Conservation (phyloP, 805 yeast genomes). For the Starmera pachycereana region DNA sequence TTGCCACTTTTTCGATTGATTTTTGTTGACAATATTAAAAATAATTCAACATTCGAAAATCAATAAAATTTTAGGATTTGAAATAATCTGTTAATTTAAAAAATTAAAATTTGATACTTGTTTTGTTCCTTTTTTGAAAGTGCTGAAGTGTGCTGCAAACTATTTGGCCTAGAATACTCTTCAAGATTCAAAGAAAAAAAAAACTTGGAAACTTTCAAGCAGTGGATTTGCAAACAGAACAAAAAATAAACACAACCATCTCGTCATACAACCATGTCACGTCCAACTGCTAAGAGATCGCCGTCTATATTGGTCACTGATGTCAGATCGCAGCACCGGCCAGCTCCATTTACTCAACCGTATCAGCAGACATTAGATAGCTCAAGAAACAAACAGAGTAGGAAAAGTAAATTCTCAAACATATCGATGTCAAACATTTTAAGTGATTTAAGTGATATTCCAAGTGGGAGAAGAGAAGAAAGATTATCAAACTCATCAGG, state of each 20-base stretch:
- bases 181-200: too few relatives aligned
- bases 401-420: slow-evolving; percentile 46
- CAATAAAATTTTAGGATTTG: too few relatives aligned
- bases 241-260: neutral
- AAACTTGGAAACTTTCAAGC: too few relatives aligned
- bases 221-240: too few relatives aligned
- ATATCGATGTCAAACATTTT: slow-evolving; percentile 75
- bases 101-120: too few relatives aligned
- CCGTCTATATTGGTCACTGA: slow-evolving; percentile 94
- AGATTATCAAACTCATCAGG: slow-evolving; percentile 25
- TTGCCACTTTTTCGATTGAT: too few relatives aligned
- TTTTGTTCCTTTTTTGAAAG: too few relatives aligned
- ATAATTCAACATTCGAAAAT: too few relatives aligned
- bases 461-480: slow-evolving; percentile 51
- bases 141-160: too few relatives aligned
- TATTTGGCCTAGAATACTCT: too few relatives aligned
- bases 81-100: too few relatives aligned
- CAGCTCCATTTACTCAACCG: slow-evolving; percentile 71
- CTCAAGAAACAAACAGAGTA: slow-evolving; percentile 11
- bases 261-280: slow-evolving; percentile 9
- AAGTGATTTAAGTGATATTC: slow-evolving; percentile 76
- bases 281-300: slow-evolving; percentile 73
- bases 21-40: too few relatives aligned
- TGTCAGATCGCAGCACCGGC: slow-evolving; percentile 49
- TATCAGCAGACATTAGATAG: slow-evolving; percentile 2